phyloP scores from a whole-genome alignment of 164 flowering plant genomes.

The Annona squamosa region DNA sequence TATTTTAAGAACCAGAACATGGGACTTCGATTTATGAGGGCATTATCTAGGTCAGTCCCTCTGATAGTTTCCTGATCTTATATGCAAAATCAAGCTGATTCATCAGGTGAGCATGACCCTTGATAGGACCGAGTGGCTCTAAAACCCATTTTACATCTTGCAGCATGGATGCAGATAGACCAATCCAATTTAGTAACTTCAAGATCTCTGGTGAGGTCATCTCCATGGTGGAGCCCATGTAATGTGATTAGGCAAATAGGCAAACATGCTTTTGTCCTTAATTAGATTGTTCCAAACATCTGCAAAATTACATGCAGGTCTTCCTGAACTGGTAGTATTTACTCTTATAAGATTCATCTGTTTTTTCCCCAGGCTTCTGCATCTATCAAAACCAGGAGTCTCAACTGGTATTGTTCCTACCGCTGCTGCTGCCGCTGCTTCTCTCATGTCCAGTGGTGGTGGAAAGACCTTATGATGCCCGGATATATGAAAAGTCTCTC shows the following conservation, averaged over 20 bases:
- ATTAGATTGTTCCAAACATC: too few species aligned
- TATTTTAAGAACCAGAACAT: background rate
- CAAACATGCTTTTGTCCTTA: too few species aligned
- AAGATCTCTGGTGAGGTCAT: background rate
- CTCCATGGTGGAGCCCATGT: background rate
- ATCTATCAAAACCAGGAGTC: constrained; percentile 85
- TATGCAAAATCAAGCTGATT: background rate
- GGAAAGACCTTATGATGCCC: constrained; percentile 23
- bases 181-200: too few species aligned
- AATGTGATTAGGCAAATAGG: background rate
- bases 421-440: constrained; percentile 95
- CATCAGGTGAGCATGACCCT: background rate
- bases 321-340: background rate
- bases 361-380: constrained; percentile 57
- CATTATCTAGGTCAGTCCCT: background rate
- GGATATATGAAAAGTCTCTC: background rate
- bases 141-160: background rate
- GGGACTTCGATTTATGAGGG: background rate
- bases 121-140: background rate
- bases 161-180: too few species aligned
- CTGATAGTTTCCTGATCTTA: background rate
- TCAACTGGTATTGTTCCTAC: constrained; percentile 88
- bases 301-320: background rate
- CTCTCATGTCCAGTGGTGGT: constrained; percentile 75
- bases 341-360: background rate